phyloP scores from a whole-genome alignment of 2,329 filamentous ascomycete species.

The Calonectria naviculata region DNA sequence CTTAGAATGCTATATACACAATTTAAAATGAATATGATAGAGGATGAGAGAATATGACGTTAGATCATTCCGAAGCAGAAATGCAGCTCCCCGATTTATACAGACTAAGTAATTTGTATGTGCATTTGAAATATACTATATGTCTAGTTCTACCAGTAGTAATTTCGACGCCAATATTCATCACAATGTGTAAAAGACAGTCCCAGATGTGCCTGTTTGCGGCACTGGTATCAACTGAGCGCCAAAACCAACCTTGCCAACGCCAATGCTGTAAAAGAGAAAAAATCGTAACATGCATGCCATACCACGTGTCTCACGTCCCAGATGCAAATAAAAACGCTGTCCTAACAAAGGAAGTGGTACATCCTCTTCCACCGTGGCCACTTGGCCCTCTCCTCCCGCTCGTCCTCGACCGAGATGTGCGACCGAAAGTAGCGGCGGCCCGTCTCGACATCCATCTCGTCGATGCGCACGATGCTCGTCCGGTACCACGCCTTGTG shows the following conservation, averaged over 20 bases:
- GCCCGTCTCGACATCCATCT: slow-evolving; percentile 91
- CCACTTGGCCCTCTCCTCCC: slow-evolving; percentile 77
- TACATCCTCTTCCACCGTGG: slow-evolving; percentile 82
- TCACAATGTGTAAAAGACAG: not conserved
- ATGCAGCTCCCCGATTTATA: too few relatives aligned
- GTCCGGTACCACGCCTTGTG: slow-evolving; percentile 85
- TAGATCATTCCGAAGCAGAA: too few relatives aligned
- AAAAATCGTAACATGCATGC: slow-evolving; percentile 6
- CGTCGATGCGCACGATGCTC: slow-evolving; percentile 70
- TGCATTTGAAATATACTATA: not conserved
- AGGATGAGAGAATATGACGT: too few relatives aligned
- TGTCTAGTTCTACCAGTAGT: not conserved
- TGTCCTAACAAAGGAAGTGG: slow-evolving; percentile 72
- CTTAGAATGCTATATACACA: too few relatives aligned
- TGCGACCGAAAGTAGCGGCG: slow-evolving; percentile 85
- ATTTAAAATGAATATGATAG: too few relatives aligned
- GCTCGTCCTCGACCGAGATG: slow-evolving; percentile 81
- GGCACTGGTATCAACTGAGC: slow-evolving; percentile 22
- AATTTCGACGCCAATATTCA: not conserved
- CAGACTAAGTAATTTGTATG: not conserved
- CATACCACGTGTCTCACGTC: not conserved
- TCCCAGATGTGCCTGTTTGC: not conserved
- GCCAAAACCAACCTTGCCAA: slow-evolving; percentile 13
- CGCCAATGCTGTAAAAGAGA: slow-evolving; percentile 17
- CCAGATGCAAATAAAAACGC: not conserved